These are phyloP conservation scores for Bacterosira constricta DNA, from an alignment of 108 stramenopile genomes.

Conservation along the genomic window DNA sequence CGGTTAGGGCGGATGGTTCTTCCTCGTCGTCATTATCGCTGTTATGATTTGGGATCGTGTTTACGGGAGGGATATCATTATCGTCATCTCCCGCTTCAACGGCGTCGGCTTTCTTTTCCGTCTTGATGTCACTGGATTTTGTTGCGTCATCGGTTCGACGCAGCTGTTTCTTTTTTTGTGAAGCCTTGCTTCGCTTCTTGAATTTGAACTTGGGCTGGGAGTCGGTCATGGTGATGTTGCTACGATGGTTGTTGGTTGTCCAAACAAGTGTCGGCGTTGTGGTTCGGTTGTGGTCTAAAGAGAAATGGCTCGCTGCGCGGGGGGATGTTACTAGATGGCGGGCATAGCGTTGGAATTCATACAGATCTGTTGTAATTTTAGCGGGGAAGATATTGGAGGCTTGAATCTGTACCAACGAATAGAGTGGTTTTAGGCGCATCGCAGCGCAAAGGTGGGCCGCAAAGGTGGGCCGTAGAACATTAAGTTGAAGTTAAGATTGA, in stretches of 20 bases:
- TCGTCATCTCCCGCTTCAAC: conserved; percentile 9
- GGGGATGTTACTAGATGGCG: no score
- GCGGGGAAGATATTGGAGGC: no score
- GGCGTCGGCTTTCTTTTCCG: background rate
- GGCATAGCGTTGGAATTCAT: no score
- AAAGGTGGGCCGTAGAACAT: no score
- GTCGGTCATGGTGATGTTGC: background rate
- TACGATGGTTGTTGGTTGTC: no score
- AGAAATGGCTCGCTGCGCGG: background rate
- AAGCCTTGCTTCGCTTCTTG: conserved; percentile 33
- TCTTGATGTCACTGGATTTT: background rate
- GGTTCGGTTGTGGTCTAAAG: background rate
- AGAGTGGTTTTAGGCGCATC: no score
- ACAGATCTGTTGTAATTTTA: no score
- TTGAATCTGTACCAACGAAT: no score
- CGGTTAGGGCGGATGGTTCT: conserved; percentile 18
- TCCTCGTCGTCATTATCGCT: conserved; percentile 13
- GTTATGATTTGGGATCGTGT: background rate
- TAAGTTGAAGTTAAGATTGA: no score
- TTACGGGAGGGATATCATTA: background rate
- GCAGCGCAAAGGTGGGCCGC: no score
- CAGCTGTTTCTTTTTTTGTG: conserved; percentile 37
- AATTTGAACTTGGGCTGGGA: conserved; percentile 30
- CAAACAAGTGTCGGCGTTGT: no score
- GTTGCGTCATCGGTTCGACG: background rate